Base-by-base conservation (phyloP, 805 yeast genomes). In the Yamadazyma insecticola region DNA sequence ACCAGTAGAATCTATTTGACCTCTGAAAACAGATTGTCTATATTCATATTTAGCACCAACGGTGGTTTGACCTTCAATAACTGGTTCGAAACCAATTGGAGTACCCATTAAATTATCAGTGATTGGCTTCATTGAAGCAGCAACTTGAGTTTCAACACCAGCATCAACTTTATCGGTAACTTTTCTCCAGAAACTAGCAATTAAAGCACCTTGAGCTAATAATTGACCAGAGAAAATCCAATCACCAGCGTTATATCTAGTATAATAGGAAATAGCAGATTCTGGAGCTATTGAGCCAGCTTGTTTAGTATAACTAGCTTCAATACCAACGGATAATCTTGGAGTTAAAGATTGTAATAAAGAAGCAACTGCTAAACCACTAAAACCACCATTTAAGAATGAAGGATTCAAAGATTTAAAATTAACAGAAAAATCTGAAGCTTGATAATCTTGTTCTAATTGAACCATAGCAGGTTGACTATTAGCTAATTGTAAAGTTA, bases 1-100 rank as follows among this genome's bases (percentile, higher is more conserved):
- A 64, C 98, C 98, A 39, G 74, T 70, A 30, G 94, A 78, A 66
- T 88, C 96, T 40, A 92, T 55, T 63, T 89, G 95, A 54, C 97
- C 96, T 66, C 98, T 80, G 77, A 88, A 88, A 33, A 87, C 81
- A 36, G 94, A 81, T 65, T 87, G 94, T 70, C 97, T 87, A 75
- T 87, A 92, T 70, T 92, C 97, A 65, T 90, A 90, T 68, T 90
- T 92, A 51, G 96, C 95, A 65, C 97, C 98, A 36, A 90, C 57
- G 39, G 96, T 84, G 48, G 98, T 89, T 51, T 76, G 74, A 54
- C 95, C 97, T 55, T 90, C 96, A 37, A 89, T 71, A 26, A 81
- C 78, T 20, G 95, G 85, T 57, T 85, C 87, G 48, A 79, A 76
- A 39, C 90, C 89, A 43, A 84, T 77, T 53, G 90, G 83, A 32